Base-by-base conservation (phyloP, 2,329 filamentous ascomycete genomes). In the Rutstroemia sp. region DNA sequence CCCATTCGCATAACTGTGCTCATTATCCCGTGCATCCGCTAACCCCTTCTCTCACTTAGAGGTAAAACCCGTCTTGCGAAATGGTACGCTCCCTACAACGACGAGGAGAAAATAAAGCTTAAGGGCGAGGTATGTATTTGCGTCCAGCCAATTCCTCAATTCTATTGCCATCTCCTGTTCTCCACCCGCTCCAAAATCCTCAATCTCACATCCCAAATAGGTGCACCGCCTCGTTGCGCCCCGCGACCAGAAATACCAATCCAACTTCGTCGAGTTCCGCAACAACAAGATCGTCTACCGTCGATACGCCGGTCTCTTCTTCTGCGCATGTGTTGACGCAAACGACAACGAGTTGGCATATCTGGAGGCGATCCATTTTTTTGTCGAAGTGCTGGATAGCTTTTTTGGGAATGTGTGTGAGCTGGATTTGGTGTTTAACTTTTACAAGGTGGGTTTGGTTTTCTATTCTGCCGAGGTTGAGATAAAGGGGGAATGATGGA, bases 321-420 rank as follows among this genome's bases (percentile, higher is more conserved):
- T 99, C 78, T 99, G 94, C 78, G 95, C 92, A 54, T 97, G 94
- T 74, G 94, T 99, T 70, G 94, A 99, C 75, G 95, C 92, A 51
- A 97, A 96, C 73, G 94, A 99, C 74, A 99, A 97, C 74, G 94
- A 99, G 77, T 79, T 99, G 59, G 92, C 94, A 25, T 97, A 91
- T 69, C 81, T 99, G 58, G 94, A 99, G 75, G 94, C 92, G 6
- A 96, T 99, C 69, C 94, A 99, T 75, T 99, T 99, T 78, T 99
- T 99, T 69, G 94, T 99, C 66, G 94, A 99, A 77, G 94, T 99
- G 60, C 81, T 99, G 67, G 94, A 99, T 78, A 86, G 92, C 68
- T 99, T 99, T 76, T 99, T 99, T 73, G 94, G 94, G 63, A 99
- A 99, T 72, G 94, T 99, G 58, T 99, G 94, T 76, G 94, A 99